These are phyloP conservation scores for Pythium monospermum DNA, from an alignment of 352 stramenopile species.

Conservation along the genomic window DNA sequence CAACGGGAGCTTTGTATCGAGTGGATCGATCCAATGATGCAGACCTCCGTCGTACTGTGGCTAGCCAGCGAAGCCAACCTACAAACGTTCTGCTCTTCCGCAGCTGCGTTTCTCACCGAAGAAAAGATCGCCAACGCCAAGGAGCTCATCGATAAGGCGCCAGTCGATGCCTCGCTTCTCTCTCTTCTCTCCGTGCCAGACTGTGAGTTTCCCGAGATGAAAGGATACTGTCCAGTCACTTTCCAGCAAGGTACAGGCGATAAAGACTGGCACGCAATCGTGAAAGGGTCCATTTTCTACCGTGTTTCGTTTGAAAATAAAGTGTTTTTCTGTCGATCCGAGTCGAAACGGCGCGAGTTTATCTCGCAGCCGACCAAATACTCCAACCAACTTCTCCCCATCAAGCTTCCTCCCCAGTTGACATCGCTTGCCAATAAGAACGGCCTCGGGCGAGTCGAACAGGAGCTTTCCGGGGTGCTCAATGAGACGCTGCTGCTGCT, in stretches of 20 bases:
- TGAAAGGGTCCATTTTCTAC: conserved; percentile 57
- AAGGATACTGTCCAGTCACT: conserved; percentile 72
- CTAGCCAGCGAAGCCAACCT: conserved; percentile 32
- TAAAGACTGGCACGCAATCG: conserved; percentile 39
- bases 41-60: conserved; percentile 28
- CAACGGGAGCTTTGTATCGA: conserved; percentile 42
- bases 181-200: conserved; percentile 56
- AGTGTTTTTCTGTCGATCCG: conserved; percentile 56
- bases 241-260: conserved; percentile 33
- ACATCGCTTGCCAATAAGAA: conserved; percentile 30
- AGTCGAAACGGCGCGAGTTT: conserved; percentile 40
- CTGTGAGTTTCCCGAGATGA: conserved; percentile 66
- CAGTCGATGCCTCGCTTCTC: conserved; percentile 56
- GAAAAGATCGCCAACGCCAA: conserved; percentile 29
- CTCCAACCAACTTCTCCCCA: conserved; percentile 37
- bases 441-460: conserved; percentile 53
- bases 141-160: conserved; percentile 28
- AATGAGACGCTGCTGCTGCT: conserved; percentile 58
- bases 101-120: conserved; percentile 30
- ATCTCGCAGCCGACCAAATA: conserved; percentile 39
- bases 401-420: conserved; percentile 62
- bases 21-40: conserved; percentile 12
- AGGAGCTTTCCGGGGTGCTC: conserved; percentile 49
- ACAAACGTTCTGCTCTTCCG: conserved; percentile 25
- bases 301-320: conserved; percentile 51